Evolutionary conservation across 2,329 filamentous ascomycete genomes (phyloP), one percentile per base, ranked within the genome.

Genomic region (Basipetospora sp.): DNA sequence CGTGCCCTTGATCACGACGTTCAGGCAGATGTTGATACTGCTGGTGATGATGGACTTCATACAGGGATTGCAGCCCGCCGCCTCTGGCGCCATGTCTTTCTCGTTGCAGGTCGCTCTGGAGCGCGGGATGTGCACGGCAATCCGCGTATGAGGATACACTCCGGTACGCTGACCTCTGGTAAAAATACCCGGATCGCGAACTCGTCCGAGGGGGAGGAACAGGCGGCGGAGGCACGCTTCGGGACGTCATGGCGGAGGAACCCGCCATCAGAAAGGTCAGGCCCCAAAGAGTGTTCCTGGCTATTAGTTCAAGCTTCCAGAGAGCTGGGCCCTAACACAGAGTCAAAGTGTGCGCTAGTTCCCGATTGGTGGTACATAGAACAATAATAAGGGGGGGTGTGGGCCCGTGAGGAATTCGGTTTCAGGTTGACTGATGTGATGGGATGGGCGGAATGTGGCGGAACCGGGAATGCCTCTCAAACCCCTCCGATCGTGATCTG

Each of bases 391-490:
- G 25, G 33, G 31, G 31, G 20, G 13, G 14, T 26, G 3, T 14
- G n/a, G 14, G 19, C 9, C 5, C 19, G 13, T 15, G 9, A 17
- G 30, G 11, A 18, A 18, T 15, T 27, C 13, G 22, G 33, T 35
- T 35, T 35, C 33, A 35, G 33, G 33, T 35, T 35, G 16, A 35
- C 10, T 14, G 17, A 22, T 16, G 11, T 14, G 33, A 3, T 20
- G 33, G 25, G 25, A 22, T 20, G 25, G 22, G 11, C 14, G n/a
- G 14, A 20, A 26, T 27, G 25, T 18, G 20, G 27, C 25, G 33
- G 17, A 10, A 19, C 22, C 8, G 20, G 20, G 11, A 20, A 20
- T 11, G 14, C 30, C 11, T 27, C 33, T 14, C 20, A 35, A 25
- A 25, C n/a, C n/a, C n/a, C n/a, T n/a, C n/a, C n/a, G n/a, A n/a